Evolutionary conservation across 192 early-diverging fungal genomes (phyloP).

Genomic region (Pilaira anomala): DNA sequence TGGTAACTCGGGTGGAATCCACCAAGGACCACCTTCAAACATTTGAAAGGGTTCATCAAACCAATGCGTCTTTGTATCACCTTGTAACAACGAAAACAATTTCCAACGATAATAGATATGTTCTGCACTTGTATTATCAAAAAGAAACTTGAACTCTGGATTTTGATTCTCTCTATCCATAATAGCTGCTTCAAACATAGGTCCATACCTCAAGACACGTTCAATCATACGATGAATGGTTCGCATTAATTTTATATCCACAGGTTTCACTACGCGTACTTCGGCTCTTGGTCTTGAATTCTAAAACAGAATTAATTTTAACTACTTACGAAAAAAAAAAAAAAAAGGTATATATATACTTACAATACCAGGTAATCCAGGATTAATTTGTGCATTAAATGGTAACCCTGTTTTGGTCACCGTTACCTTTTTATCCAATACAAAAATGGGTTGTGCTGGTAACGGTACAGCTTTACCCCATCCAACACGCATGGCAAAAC

Average conservation of each 20-base stretch:
- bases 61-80: constrained; percentile 75
- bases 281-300: constrained; percentile 51
- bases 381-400: constrained; percentile 59
- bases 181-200: constrained; percentile 65
- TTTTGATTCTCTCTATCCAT: constrained; percentile 63
- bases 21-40: constrained; percentile 76
- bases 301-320: constrained; percentile 3
- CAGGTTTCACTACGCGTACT: constrained; percentile 63
- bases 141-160: constrained; percentile 68
- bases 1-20: constrained; percentile 79
- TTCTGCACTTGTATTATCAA: constrained; percentile 65
- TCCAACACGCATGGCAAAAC: constrained; percentile 62
- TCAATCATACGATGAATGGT: constrained; percentile 86
- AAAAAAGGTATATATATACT: no score
- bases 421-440: constrained; percentile 31
- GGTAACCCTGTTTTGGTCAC: constrained; percentile 46
- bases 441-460: constrained; percentile 70
- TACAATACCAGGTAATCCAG: constrained; percentile 2
- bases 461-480: constrained; percentile 84
- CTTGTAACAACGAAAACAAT: constrained; percentile 83
- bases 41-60: constrained; percentile 78
- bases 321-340: no score
- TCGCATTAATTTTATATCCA: constrained; percentile 46
- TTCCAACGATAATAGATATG: constrained; percentile 93
- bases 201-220: constrained; percentile 71